Percentiles rank a stretch among this genome's conserved stretches.
Conservation (phyloP, 768 basidiomycete genomes). For the Clathrus columnatus region DNA sequence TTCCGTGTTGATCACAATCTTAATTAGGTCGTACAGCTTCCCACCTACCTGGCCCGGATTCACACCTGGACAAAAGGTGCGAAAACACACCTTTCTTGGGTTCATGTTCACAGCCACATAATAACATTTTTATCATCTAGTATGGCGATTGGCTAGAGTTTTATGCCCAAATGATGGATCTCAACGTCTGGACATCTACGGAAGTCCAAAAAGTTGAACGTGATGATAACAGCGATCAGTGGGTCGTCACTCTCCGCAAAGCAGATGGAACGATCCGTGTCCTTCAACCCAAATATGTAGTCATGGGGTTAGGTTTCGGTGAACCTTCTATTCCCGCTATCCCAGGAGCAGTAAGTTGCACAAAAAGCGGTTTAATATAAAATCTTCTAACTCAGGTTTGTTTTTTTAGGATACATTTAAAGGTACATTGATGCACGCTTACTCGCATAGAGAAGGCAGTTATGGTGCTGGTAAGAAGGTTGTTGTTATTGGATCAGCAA, state of each 20-base stretch:
- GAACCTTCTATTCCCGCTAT: constrained; percentile 36
- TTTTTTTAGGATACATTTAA: constrained; percentile 44
- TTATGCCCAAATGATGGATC: constrained; percentile 50
- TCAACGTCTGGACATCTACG: constrained; percentile 50
- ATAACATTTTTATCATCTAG: constrained; percentile 21
- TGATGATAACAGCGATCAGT: constrained; percentile 11
- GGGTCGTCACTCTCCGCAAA: constrained; percentile 20
- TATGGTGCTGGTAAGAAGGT: constrained; percentile 64
- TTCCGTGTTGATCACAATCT: background rate
- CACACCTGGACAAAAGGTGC: constrained; percentile 41
- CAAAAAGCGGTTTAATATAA: background rate
- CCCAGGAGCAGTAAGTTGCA: constrained; percentile 22
- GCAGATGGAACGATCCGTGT: constrained; percentile 12
- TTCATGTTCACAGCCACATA: too few relatives aligned
- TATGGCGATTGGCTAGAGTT: constrained; percentile 61
- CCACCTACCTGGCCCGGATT: constrained; percentile 53
- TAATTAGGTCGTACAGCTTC: constrained; percentile 31
- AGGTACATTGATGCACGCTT: constrained; percentile 55
- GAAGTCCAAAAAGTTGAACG: constrained; percentile 11
- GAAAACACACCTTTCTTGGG: too few relatives aligned
- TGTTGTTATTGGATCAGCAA: constrained; percentile 57
- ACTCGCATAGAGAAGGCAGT: constrained; percentile 41
- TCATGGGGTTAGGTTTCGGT: constrained; percentile 48
- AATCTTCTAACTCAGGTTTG: constrained; percentile 6
- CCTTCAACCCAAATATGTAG: constrained; percentile 33